Conservation (phyloP, 306 rosid species). For the Notholithocarpus densiflorus region DNA sequence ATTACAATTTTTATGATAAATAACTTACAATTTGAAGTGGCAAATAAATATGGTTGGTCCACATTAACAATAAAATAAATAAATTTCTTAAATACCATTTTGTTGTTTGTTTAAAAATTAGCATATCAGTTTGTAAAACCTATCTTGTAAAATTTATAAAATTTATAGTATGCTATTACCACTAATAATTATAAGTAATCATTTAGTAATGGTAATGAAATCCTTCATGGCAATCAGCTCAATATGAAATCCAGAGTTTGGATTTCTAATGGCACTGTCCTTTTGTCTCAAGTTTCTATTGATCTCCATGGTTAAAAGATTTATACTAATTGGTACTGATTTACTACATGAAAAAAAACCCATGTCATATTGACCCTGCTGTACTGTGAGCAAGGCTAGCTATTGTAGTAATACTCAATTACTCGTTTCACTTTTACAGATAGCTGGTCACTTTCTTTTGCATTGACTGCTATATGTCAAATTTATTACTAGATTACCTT, state of each 20-base stretch:
- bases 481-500: background rate
- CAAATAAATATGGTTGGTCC: too few species aligned
- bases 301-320: background rate
- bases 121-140: too few species aligned
- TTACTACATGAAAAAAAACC: background rate
- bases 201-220: too few species aligned
- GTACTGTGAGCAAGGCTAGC: slow-evolving; percentile 1
- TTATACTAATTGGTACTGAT: background rate
- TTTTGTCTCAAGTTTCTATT: background rate
- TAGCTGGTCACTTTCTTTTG: slow-evolving; percentile 10
- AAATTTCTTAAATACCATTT: too few species aligned
- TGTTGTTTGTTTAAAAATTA: too few species aligned
- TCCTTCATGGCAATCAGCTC: too few species aligned
- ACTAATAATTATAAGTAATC: too few species aligned
- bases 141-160: background rate
- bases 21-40: too few species aligned
- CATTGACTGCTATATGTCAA: slow-evolving; percentile 7
- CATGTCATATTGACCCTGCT: background rate
- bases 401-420: background rate
- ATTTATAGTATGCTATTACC: too few species aligned
- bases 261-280: background rate
- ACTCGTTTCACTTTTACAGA: background rate
- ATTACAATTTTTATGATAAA: too few species aligned
- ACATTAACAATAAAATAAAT: too few species aligned
- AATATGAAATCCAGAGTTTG: background rate